Evolutionary conservation across 2,329 filamentous ascomycete genomes (phyloP).

Genomic region (Davidsoniella virescens): DNA sequence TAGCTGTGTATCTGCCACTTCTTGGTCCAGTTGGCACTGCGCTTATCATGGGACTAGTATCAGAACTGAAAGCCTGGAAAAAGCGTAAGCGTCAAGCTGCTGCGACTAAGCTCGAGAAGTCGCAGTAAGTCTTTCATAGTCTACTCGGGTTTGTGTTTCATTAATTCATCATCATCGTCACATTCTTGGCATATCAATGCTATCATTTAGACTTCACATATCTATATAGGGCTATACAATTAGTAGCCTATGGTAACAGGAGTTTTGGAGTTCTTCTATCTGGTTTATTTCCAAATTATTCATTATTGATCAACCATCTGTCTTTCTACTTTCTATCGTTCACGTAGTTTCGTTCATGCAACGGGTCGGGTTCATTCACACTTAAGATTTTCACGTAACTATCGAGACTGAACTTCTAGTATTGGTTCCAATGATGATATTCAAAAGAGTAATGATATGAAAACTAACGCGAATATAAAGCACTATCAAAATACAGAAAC

Average conservation of each 20-base stretch:
- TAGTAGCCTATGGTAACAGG: background rate
- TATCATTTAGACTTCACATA: background rate
- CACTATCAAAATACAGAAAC: background rate
- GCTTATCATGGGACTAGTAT: slow-evolving; percentile 65
- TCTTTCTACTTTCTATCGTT: background rate
- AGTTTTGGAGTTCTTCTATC: background rate
- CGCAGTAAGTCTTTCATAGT: slow-evolving; percentile 15
- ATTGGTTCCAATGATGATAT: no score
- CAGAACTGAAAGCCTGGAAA: slow-evolving; percentile 55
- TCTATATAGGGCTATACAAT: background rate
- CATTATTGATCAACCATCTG: background rate
- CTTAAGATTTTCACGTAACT: background rate
- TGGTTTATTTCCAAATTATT: background rate
- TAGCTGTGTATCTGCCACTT: slow-evolving; percentile 86
- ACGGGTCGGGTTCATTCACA: background rate
- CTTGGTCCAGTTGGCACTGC: slow-evolving; percentile 85
- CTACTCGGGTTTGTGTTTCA: background rate
- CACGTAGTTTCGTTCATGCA: background rate
- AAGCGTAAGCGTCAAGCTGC: slow-evolving; percentile 30
- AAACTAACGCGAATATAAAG: background rate
- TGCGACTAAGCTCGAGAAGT: slow-evolving; percentile 23
- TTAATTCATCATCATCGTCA: background rate
- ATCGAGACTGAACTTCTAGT: no score
- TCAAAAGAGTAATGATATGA: background rate
- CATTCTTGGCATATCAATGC: background rate